Evolutionary conservation across 108 stramenopile genomes (phyloP).

Genomic region (Bacterosira constricta): DNA sequence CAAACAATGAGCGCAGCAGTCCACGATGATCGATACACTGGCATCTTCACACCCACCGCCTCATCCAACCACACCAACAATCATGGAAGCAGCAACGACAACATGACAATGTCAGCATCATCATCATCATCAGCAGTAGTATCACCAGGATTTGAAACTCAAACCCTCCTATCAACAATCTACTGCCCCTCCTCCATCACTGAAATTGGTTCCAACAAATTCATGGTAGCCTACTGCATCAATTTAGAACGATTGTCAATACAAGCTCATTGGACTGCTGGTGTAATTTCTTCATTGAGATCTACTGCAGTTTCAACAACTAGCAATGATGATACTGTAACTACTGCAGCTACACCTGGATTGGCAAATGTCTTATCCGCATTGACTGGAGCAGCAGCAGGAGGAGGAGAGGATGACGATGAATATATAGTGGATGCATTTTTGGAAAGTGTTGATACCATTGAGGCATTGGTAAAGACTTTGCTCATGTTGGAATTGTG

Average conservation of each 20-base stretch:
- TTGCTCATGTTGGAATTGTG: constrained; percentile 48
- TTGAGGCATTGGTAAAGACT: constrained; percentile 32
- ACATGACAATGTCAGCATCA: not conserved
- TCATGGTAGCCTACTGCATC: constrained; percentile 40
- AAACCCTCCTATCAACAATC: constrained; percentile 23
- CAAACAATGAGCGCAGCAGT: too few species aligned
- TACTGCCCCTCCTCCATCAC: not conserved
- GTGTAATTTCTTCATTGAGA: not conserved
- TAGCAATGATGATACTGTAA: too few species aligned
- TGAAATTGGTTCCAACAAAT: constrained; percentile 32
- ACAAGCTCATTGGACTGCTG: constrained; percentile 48
- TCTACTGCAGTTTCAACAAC: too few species aligned
- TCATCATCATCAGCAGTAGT: constrained; percentile 20
- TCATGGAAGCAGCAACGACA: too few species aligned
- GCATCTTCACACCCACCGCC: too few species aligned
- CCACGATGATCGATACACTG: too few species aligned
- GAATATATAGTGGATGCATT: constrained; percentile 51
- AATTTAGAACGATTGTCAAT: constrained; percentile 42
- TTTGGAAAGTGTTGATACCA: constrained; percentile 21
- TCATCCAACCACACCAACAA: too few species aligned
- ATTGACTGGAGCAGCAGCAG: too few species aligned
- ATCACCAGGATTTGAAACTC: constrained; percentile 36
- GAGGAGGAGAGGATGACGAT: not conserved
- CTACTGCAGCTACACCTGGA: too few species aligned
- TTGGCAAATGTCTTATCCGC: too few species aligned